A percentile compares a stretch with the other conserved stretches of the same genome.
phyloP scores from a whole-genome alignment of 805 yeast genomes.

The Scheffersomyces amazonensis region DNA sequence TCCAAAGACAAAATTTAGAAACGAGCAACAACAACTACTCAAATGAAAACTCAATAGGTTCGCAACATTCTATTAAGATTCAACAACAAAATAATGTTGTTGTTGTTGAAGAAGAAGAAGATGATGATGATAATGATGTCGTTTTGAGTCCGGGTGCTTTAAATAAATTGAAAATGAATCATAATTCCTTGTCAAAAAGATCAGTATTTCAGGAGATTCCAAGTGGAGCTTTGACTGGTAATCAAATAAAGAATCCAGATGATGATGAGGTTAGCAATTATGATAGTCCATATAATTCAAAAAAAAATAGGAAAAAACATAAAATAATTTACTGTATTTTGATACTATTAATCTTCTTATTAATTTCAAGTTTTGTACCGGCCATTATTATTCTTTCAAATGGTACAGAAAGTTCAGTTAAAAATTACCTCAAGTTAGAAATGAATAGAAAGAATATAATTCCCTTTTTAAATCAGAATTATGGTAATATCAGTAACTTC shows the following conservation, averaged over 20 bases:
- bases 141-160: slow-evolving; percentile 1
- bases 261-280: not conserved
- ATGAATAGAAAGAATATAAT: not conserved
- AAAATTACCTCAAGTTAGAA: slow-evolving; percentile 19
- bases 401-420: slow-evolving; percentile 27
- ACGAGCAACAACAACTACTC: no score
- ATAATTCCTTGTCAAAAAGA: not conserved
- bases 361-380: slow-evolving; percentile 17
- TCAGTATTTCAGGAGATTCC: not conserved
- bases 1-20: not conserved
- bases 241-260: not conserved
- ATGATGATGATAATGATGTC: not conserved
- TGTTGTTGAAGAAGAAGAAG: not conserved
- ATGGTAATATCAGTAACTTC: not conserved
- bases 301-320: not conserved
- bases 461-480: not conserved
- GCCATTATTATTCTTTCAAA: slow-evolving; percentile 19
- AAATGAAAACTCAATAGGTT: not conserved
- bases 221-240: not conserved
- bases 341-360: slow-evolving; percentile 5
- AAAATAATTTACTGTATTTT: slow-evolving; percentile 3
- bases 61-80: no score
- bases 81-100: not conserved
- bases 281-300: not conserved
- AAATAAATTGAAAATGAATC: not conserved